These are phyloP conservation scores for Kodamaea laetipori DNA, from an alignment of 805 yeast species.

Conservation along the genomic window DNA sequence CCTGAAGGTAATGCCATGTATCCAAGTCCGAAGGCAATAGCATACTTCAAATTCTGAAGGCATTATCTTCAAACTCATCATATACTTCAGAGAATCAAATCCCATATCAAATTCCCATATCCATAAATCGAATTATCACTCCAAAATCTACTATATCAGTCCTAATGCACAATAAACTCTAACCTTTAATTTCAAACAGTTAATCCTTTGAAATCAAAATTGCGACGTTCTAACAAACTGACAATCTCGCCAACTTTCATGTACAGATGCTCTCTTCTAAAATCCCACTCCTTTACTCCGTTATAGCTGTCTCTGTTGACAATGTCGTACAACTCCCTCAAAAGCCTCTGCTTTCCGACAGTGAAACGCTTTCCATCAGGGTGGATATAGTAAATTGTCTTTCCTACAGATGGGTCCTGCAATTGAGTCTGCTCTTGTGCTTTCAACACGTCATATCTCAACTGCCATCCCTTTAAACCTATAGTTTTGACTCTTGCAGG, in stretches of 20 bases:
- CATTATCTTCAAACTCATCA: too few relatives aligned
- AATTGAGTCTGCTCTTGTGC: slow-evolving; percentile 43
- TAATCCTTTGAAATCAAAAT: slow-evolving; percentile 39
- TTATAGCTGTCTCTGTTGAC: slow-evolving; percentile 49
- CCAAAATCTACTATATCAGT: too few relatives aligned
- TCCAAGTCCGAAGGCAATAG: too few relatives aligned
- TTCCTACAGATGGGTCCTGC: slow-evolving; percentile 30
- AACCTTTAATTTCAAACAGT: too few relatives aligned
- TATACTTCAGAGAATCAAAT: too few relatives aligned
- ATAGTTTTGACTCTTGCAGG: slow-evolving; percentile 88
- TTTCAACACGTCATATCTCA: slow-evolving; percentile 72
- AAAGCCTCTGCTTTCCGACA: slow-evolving; percentile 66
- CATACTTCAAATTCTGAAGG: too few relatives aligned
- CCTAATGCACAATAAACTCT: too few relatives aligned
- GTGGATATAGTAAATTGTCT: slow-evolving; percentile 52
- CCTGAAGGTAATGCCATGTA: too few relatives aligned
- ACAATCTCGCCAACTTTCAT: slow-evolving; percentile 52
- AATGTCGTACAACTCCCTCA: slow-evolving; percentile 54
- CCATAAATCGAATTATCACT: too few relatives aligned
- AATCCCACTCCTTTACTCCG: slow-evolving; percentile 48
- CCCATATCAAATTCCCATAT: too few relatives aligned
- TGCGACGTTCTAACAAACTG: slow-evolving; percentile 46
- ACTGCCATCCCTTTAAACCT: slow-evolving; percentile 90
- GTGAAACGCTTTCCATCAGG: slow-evolving; percentile 48
- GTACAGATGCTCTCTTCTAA: slow-evolving; percentile 46